A percentile compares a stretch with the other conserved stretches of the same genome.
phyloP scores from a whole-genome alignment of 2,329 filamentous ascomycete genomes.

The Ophiosphaerella korrae region DNA sequence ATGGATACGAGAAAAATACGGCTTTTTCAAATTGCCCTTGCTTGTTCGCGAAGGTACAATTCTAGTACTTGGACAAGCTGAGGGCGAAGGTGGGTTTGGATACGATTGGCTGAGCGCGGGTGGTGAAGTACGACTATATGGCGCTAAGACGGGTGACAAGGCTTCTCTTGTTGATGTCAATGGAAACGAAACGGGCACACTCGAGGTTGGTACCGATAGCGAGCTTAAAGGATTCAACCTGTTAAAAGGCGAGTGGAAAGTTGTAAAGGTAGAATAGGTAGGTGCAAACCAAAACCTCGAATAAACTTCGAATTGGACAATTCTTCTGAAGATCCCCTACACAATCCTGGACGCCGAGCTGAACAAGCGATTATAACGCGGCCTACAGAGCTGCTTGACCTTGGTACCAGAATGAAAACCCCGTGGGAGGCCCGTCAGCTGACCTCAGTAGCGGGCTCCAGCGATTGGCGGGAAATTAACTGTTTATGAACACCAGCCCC shows the following conservation, averaged over 20 bases:
- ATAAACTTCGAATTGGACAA: not conserved
- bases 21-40: slow-evolving; percentile 48
- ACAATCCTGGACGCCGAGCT: no score
- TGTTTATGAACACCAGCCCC: slow-evolving; percentile 15
- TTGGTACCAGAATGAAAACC: not conserved
- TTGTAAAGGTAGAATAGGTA: slow-evolving; percentile 32
- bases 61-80: slow-evolving; percentile 47
- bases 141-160: slow-evolving; percentile 41
- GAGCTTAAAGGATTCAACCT: slow-evolving; percentile 35
- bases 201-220: slow-evolving; percentile 36
- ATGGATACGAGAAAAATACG: slow-evolving; percentile 52
- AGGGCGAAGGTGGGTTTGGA: slow-evolving; percentile 45
- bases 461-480: slow-evolving; percentile 32
- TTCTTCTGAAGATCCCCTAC: not conserved
- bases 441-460: not conserved
- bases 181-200: slow-evolving; percentile 35
- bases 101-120: slow-evolving; percentile 50
- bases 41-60: slow-evolving; percentile 50
- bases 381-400: not conserved
- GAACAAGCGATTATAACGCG: no score
- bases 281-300: not conserved
- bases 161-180: slow-evolving; percentile 43
- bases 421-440: not conserved
- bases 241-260: slow-evolving; percentile 44
- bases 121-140: slow-evolving; percentile 47